Evolutionary conservation across 176 grass and related monocot species (phyloP).

Genomic region (Typha latifolia): DNA sequence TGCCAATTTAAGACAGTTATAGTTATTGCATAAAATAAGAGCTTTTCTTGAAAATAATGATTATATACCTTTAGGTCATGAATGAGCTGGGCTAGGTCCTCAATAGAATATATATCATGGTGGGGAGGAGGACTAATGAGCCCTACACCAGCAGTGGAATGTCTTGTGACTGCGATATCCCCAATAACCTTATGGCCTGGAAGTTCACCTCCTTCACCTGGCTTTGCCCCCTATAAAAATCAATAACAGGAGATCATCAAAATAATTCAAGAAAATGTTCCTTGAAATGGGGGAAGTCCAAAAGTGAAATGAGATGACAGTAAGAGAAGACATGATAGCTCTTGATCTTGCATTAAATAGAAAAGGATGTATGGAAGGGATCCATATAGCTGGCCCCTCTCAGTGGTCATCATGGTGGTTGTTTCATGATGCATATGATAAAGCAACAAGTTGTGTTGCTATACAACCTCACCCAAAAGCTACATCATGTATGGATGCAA

Average conservation of each 20-base stretch:
- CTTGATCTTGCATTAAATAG: too few relatives aligned
- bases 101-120: constrained; percentile 97
- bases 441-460: not conserved
- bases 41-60: not conserved
- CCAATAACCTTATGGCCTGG: constrained; percentile 96
- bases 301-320: not conserved
- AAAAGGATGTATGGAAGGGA: too few relatives aligned
- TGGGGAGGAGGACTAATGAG: constrained; percentile 96
- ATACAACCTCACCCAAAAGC: too few relatives aligned
- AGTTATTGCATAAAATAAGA: too few relatives aligned
- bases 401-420: too few relatives aligned
- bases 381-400: too few relatives aligned
- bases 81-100: constrained; percentile 96
- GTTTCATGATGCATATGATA: not conserved
- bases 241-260: constrained; percentile 19
- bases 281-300: too few relatives aligned
- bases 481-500: too few relatives aligned
- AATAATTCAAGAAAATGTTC: constrained; percentile 4
- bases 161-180: constrained; percentile 91
- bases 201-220: constrained; percentile 98
- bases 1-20: too few relatives aligned
- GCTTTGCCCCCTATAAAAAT: constrained; percentile 78
- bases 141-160: constrained; percentile 97
- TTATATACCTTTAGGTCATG: constrained; percentile 88
- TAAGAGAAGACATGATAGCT: not conserved